Evolutionary conservation across 2,329 filamentous ascomycete species (phyloP).

Genomic region (Tolypocladium guangdongense): DNA sequence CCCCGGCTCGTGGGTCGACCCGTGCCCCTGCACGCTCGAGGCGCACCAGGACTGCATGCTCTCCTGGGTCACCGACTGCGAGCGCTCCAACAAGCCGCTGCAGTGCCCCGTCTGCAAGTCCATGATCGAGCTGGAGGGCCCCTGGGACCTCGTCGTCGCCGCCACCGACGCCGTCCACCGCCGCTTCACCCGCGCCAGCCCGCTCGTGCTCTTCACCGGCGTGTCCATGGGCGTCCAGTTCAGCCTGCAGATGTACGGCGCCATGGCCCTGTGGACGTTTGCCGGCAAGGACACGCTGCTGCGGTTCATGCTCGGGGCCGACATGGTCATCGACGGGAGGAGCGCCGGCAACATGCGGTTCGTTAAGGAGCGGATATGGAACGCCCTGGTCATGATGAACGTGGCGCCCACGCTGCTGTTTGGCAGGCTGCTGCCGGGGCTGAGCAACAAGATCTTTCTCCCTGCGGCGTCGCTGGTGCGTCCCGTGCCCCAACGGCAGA

Average conservation of each 20-base stretch:
- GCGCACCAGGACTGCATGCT: slow-evolving; percentile 86
- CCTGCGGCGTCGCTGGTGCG: slow-evolving; percentile 31
- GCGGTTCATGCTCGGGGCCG: slow-evolving; percentile 28
- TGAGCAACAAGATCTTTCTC: slow-evolving; percentile 30
- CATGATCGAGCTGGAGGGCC: slow-evolving; percentile 64
- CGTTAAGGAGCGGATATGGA: slow-evolving; percentile 19
- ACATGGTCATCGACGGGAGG: slow-evolving; percentile 17
- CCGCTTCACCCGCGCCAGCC: slow-evolving; percentile 39
- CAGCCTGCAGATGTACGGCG: slow-evolving; percentile 43
- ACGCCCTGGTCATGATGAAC: slow-evolving; percentile 27
- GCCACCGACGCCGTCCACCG: slow-evolving; percentile 48
- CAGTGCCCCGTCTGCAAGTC: slow-evolving; percentile 85
- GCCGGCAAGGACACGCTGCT: slow-evolving; percentile 35
- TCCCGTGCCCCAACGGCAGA: background rate
- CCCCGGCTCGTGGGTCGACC: slow-evolving; percentile 62
- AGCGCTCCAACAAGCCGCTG: slow-evolving; percentile 55
- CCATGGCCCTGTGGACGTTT: slow-evolving; percentile 38
- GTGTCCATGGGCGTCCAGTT: slow-evolving; percentile 37
- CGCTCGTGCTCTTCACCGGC: slow-evolving; percentile 56
- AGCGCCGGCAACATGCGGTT: slow-evolving; percentile 11
- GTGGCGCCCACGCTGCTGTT: slow-evolving; percentile 36
- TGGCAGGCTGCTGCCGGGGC: slow-evolving; percentile 29
- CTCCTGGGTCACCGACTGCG: slow-evolving; percentile 87
- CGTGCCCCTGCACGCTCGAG: slow-evolving; percentile 81
- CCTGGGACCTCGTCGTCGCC: slow-evolving; percentile 61